Evolutionary conservation across 2,329 filamentous ascomycete genomes (phyloP), one percentile per base, ranked within the genome.

Genomic region (Calonectria pseudoturangicola): DNA sequence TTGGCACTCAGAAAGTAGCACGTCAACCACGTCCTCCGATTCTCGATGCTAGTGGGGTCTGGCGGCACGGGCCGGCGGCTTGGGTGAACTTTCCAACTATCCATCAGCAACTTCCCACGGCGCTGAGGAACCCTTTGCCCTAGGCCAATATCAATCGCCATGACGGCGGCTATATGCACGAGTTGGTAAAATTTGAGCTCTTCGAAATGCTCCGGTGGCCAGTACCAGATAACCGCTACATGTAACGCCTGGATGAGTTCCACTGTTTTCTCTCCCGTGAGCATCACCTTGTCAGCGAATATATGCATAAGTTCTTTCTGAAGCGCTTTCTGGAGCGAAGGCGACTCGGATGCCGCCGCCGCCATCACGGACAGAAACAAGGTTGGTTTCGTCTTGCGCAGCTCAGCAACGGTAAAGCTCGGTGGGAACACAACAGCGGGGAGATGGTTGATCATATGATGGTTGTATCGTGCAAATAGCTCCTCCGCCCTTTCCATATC

Each of bases 151-250:
- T 98, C 95, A 68, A 97, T 92, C 30, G 93, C 93, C 92, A 98
- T 94, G 77, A 95, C 90, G 60, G 93, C 93, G 2, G 94, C 93
- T 80, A 95, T 91, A 82, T 98, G 94, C 56, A 95, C 92, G 76
- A 97, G 89, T 85, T 96, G 94, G 84, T 97, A 98, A 82, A 97
- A 97, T 81, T 97, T 97, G 80, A 96, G 91, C 84, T 97, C 93
- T 79, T 97, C 94, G 72, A 94, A 94, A 78, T 94, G 90, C 76
- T 96, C 92, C 0, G 95, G 95, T 18, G 95, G 94, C 82, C 92
- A 92, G 82, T 98, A 97, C 94, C 95, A 98, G 25, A 95, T 89
- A n/a, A 93, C 91, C 8, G 91, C 88, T 4, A 98, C 86, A 71
- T 94, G 89, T 48, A 98, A 85, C 2, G 94, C 91, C 84, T 98